Percentiles rank a stretch among this genome's conserved stretches.
These are phyloP conservation scores for Solanum hybrid DNA, from an alignment of 305 asterid species.

Conservation along the genomic window DNA sequence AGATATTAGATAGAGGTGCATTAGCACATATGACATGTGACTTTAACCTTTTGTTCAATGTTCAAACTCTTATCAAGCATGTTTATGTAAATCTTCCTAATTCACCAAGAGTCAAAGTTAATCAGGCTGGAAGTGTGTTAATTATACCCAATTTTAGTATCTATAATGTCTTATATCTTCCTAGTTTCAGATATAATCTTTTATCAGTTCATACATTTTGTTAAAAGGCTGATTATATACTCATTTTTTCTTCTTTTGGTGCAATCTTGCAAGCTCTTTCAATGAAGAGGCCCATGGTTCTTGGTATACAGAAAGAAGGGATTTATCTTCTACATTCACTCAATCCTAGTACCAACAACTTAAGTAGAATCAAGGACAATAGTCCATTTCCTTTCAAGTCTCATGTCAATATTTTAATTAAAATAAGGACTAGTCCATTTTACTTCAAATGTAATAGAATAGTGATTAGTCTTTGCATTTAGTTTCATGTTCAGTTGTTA, in stretches of 20 bases:
- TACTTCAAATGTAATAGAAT: background rate
- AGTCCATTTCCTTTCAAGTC: background rate
- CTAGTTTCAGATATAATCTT: background rate
- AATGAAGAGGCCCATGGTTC: background rate
- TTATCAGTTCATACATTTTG: background rate
- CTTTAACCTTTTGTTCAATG: background rate
- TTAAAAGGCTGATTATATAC: background rate
- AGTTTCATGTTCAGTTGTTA: background rate
- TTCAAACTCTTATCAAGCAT: background rate
- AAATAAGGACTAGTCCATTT: background rate
- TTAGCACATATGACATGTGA: background rate
- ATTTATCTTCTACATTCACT: background rate
- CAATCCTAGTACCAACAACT: background rate
- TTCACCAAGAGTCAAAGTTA: background rate
- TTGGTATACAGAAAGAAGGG: background rate
- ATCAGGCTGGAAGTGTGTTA: background rate
- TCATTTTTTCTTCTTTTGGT: background rate
- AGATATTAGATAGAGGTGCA: background rate
- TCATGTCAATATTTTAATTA: no score
- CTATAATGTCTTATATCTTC: background rate
- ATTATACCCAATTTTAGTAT: background rate
- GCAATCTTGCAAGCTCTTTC: background rate
- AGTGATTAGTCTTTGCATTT: background rate
- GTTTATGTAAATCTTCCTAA: background rate
- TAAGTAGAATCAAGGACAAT: no score